Evolutionary conservation across 1,284 basidiomycete species (phyloP), one percentile per base, ranked within the genome.

Genomic region (Tetrapyrgos nigripes): DNA sequence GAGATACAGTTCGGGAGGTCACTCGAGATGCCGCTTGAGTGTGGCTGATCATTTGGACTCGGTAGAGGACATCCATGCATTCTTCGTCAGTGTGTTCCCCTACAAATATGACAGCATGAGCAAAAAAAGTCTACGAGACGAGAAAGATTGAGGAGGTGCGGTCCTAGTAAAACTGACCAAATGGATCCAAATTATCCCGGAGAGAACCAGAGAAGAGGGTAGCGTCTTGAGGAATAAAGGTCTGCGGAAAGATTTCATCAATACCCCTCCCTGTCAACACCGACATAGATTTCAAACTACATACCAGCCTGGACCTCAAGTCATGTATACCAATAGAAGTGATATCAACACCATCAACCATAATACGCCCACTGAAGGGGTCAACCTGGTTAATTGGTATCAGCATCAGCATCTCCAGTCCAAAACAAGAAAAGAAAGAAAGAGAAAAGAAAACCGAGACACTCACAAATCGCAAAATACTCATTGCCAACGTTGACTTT

Each of bases 291-390:
- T 28, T 17, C 31, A 47, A 2, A 23, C 11, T 6, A 45, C 85
- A 69, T 68, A 88, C 88, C 67, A 94, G 70, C 52, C 89, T 81
- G 17, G 88, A 88, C 31, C 94, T 84, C 55, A 97, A 71, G 72
- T 96, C 94, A 68, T 93, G 84, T 23, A 97, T 78, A 1, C 95
- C 95, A 62, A 98, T 96, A 4, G 78, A 87, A 0, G 91, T 88
- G 58, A 97, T 93, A 71, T 97, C 94, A 64, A 97, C 88, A 1
- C 94, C 94, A 64, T 96, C 94, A 44, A 97, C 87, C 53, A 90
- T 54, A 61, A 98, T 96, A 49, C 80, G 83, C 0, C 96, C 96
- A 10, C 78, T 76, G 1, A 84, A 79, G 0, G 95, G 94, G 67
- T 98, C 96, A 6, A 91, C 82, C 85, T 87, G 50, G n/a, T n/a